Conservation (phyloP, 2,329 filamentous ascomycete genomes). For the Thielaviopsis populi region DNA sequence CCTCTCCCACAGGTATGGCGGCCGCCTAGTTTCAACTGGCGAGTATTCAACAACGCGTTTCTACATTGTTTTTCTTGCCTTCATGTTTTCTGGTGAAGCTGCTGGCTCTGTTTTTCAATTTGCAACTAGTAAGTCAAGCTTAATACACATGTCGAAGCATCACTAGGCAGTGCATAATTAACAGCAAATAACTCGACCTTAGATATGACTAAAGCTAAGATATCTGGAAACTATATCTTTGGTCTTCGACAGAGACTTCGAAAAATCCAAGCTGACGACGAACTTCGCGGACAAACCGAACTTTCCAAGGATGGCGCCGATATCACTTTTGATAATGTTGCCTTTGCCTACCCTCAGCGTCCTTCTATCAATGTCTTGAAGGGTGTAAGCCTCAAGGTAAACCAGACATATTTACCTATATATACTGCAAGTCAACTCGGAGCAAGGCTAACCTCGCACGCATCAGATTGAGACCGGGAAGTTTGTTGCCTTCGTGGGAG, state of each 20-base stretch:
- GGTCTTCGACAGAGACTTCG: constrained; percentile 25
- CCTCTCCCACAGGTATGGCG: constrained; percentile 25
- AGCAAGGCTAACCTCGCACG: neutral
- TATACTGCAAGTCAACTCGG: neutral
- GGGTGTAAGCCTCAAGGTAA: constrained; percentile 26
- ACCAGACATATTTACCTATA: neutral
- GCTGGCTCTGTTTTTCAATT: constrained; percentile 32
- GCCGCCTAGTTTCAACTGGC: constrained; percentile 27
- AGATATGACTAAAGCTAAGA: constrained; percentile 34
- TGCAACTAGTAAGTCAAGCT: constrained; percentile 26
- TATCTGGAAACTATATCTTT: constrained; percentile 36
- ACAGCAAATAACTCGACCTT: neutral
- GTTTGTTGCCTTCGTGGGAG: constrained; percentile 41
- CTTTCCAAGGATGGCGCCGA: constrained; percentile 21
- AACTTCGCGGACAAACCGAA: constrained; percentile 10
- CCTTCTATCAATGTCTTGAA: constrained; percentile 26
- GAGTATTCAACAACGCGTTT: constrained; percentile 35
- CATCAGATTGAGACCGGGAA: constrained; percentile 29
- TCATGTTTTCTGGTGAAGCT: constrained; percentile 32
- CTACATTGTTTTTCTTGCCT: constrained; percentile 36
- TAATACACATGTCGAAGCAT: neutral
- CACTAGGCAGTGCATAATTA: neutral
- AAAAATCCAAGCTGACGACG: constrained; percentile 22
- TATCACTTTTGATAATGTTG: constrained; percentile 36
- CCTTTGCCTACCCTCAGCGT: constrained; percentile 41